phyloP scores from a whole-genome alignment of 2,329 filamentous ascomycete species.

The Ascochyta pisi region DNA sequence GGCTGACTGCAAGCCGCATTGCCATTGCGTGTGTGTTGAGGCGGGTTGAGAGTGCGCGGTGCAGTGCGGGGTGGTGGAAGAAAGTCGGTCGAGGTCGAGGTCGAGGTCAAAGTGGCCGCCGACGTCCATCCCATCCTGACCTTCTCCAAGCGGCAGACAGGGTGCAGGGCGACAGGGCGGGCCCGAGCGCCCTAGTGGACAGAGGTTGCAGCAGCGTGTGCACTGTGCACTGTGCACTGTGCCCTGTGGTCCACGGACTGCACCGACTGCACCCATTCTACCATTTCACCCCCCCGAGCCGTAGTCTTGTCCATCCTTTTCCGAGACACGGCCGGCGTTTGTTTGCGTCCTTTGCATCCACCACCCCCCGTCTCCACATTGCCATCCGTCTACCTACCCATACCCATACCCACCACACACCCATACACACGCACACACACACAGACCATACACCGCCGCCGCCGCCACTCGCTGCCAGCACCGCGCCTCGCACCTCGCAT shows the following conservation, averaged over 20 bases:
- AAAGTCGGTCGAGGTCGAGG: slow-evolving; percentile 21
- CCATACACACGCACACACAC: not conserved
- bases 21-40: slow-evolving; percentile 45
- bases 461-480: slow-evolving; percentile 9
- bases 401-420: not conserved
- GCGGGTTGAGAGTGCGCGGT: slow-evolving; percentile 31
- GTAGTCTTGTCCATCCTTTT: slow-evolving; percentile 34
- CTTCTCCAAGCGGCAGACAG: not conserved
- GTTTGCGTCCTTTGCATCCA: slow-evolving; percentile 23
- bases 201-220: slow-evolving; percentile 13
- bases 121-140: not conserved
- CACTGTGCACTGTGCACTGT: not conserved
- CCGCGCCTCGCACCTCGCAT: slow-evolving; percentile 24
- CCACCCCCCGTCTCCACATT: not conserved
- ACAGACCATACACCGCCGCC: not conserved
- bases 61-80: slow-evolving; percentile 20
- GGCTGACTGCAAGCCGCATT: slow-evolving; percentile 49
- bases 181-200: slow-evolving; percentile 11
- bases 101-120: slow-evolving; percentile 18
- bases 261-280: not conserved
- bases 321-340: slow-evolving; percentile 43
- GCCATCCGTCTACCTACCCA: slow-evolving; percentile 1
- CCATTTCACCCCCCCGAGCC: slow-evolving; percentile 26
- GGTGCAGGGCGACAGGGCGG: not conserved
- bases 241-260: too few relatives aligned